phyloP scores from a whole-genome alignment of 2,329 filamentous ascomycete genomes.

The Aspergillus brasiliensis region DNA sequence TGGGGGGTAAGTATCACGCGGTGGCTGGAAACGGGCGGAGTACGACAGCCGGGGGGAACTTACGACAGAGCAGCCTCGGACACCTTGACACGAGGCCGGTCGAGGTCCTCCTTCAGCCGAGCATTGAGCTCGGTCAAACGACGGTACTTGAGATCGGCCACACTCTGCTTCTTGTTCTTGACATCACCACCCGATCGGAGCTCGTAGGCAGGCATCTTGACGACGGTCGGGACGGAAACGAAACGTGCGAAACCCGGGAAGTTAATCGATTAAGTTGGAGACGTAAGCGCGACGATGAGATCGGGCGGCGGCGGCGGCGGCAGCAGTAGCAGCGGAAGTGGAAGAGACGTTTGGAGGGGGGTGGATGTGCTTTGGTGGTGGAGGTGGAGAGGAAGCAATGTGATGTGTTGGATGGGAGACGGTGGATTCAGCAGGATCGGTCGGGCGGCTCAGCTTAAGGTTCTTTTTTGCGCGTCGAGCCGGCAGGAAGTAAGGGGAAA shows the following conservation, averaged over 20 bases:
- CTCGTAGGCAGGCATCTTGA: slow-evolving; percentile 64
- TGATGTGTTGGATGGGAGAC: not conserved
- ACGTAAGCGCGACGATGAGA: not conserved
- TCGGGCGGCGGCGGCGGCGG: slow-evolving; percentile 32
- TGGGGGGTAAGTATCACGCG: not conserved
- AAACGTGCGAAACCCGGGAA: not conserved
- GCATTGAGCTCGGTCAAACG: slow-evolving; percentile 96
- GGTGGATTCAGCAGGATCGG: slow-evolving; percentile 3
- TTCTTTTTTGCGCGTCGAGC: slow-evolving; percentile 17
- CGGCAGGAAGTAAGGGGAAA: slow-evolving; percentile 16
- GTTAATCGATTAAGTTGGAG: not conserved
- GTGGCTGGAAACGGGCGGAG: slow-evolving; percentile 9
- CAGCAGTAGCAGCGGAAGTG: slow-evolving; percentile 31
- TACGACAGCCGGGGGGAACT: slow-evolving; percentile 37
- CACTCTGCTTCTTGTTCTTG: slow-evolving; percentile 96
- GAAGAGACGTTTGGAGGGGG: slow-evolving; percentile 2
- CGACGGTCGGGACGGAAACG: not conserved
- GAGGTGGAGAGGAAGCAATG: not conserved
- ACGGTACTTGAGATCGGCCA: slow-evolving; percentile 96
- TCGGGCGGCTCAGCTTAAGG: slow-evolving; percentile 6
- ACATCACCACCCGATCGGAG: slow-evolving; percentile 65
- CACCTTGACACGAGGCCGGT: slow-evolving; percentile 91
- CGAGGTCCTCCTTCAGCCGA: slow-evolving; percentile 91
- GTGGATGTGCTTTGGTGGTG: not conserved
- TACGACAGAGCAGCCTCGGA: slow-evolving; percentile 89